Base-by-base conservation (phyloP, 2,329 filamentous ascomycete species). In the Blastomyces silverae region DNA sequence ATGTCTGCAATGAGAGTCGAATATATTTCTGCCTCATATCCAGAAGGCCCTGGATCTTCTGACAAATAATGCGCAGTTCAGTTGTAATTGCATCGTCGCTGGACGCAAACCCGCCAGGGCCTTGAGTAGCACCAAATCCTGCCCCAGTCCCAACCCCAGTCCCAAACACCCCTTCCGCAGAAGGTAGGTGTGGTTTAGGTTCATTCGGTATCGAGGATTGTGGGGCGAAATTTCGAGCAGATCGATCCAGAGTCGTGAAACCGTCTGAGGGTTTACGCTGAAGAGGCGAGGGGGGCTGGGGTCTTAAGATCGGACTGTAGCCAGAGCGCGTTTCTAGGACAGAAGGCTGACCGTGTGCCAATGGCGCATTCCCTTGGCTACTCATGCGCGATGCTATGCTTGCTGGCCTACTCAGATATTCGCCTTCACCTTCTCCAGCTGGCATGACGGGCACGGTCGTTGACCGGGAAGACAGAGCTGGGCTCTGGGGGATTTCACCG, bases 21-120 rank as follows among this genome's bases (percentile, higher is more conserved):
- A 97, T 90, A 77, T 97, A 99, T 72, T 91, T 95, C 75, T 92
- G 88, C 66, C 94, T 87, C 52, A 92, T 82, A 70, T 97, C 91
- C 57, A 97, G 78, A n/a, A 97, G 86, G 69, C 89, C 89, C 74
- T 96, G 90, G 64, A 99, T 91, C 70, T 94, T 95, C 69, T 87
- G 88, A 71, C 95, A 97, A 69, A 99, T 97, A 25, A 86, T 84
- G 71, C 85, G 87, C 68, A 99, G 80, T 77, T 99, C 94, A 2
- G 89, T 83, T 1, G 91, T 91, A 69, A 97, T 89, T 62, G 89
- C 88, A 50, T 89, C 86, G 71, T 95, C 91, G 57, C 85, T 88
- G 64, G 89, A 84, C 56, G 87, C 86, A 70, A 89, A 86, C 10
- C 87, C 88, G 71, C 84, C 84, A 50, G 78, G 75, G 42, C 87